Evolutionary conservation across 2,329 filamentous ascomycete species (phyloP), one percentile per base, ranked within the genome.

Genomic region (Hypoxylon sp.): DNA sequence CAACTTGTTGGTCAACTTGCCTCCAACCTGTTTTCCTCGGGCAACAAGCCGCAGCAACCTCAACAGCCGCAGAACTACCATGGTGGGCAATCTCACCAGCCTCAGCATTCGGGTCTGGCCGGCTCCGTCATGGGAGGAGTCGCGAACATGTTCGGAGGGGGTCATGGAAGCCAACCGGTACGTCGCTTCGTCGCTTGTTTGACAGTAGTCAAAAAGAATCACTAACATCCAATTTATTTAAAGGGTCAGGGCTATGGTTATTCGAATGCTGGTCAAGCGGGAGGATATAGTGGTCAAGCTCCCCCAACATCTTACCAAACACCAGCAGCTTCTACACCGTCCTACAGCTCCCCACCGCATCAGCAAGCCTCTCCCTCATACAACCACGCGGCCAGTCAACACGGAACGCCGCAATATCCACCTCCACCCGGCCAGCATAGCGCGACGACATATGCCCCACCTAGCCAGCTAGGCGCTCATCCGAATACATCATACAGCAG

Each of bases 241-340:
- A 57, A 80, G 74, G 73, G 74, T 52, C 78, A 83, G 57, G 81
- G 79, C 64, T 90, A 81, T 65, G 86, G 84, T 21, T 88, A 88
- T 68, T 83, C 82, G 15, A 80, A 80, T 62, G 68, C 75, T 3
- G 78, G 78, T 31, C 74, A 79, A 31, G 68, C 77, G 55, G 79
- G 80, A 32, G 75, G 77, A 26, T 90, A 89, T 67, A 78, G 74
- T 53, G 86, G 84, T 46, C 76, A 81, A 48, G 82, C 85, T 27
- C 87, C 87, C 8, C 80, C 83, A n/a, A 69, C 78, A 9, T 78
- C 81, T 5, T 87, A 87, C 66, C 80, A 85, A 61, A 71, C 76
- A 19, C 61, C 67, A 40, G 61, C 42, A 43, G 49, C 57, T 36
- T 56, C 68, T 35, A 59, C 66, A 21, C 44, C 63, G 25, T 47